Evolutionary conservation across 208 protist genomes (phyloP), one percentile per base, ranked within the genome.

Genomic region (Wallacemonas sp.): DNA sequence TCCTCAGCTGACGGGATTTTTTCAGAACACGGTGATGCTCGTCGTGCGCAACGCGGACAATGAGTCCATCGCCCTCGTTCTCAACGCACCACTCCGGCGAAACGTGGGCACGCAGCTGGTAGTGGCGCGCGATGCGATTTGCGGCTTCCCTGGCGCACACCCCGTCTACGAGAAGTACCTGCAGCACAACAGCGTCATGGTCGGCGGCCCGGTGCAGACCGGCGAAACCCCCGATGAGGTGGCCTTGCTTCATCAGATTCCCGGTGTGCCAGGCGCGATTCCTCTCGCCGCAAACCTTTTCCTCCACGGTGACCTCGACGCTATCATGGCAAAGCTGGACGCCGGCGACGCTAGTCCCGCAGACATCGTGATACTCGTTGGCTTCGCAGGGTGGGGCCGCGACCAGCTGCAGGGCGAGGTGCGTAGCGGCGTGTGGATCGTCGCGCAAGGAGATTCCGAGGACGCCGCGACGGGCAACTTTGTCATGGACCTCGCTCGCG

Each of bases 401-500:
- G 64, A 83, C 13, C 86, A 93, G 63, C 85, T 95, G 26, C 71
- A 80, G 52, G 89, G 87, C 30, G 89, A 95, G 75, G 36, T 92
- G 21, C 36, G 61, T n/a, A 52, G 71, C 29, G 87, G 87, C 44
- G 83, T 80, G 50, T 95, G 86, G 85, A 55, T 95, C 10, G 78
- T 87, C 6, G 87, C 66, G 38, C 36, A 55, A 26, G 73, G 60
- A 17, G 55, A 57, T 17, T 69, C 73, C 10, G 26, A 57, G 0
- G 68, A 88, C 48, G 32, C 72, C 0, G 66, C 55, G 30, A 66
- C 85, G 39, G 73, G 76, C 21, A 27, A 62, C 57, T 90, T 89
- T 52, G 62, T 91, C 5, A 79, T 91, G 64, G 66, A 72, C 17
- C 62, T 93, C 26, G 70, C 87, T 0, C 72, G 60, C 32, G 33